A percentile compares a stretch with the other conserved stretches of the same genome.
phyloP scores from a whole-genome alignment of 495 filamentous ascomycete species.

The Neurospora sp. region DNA sequence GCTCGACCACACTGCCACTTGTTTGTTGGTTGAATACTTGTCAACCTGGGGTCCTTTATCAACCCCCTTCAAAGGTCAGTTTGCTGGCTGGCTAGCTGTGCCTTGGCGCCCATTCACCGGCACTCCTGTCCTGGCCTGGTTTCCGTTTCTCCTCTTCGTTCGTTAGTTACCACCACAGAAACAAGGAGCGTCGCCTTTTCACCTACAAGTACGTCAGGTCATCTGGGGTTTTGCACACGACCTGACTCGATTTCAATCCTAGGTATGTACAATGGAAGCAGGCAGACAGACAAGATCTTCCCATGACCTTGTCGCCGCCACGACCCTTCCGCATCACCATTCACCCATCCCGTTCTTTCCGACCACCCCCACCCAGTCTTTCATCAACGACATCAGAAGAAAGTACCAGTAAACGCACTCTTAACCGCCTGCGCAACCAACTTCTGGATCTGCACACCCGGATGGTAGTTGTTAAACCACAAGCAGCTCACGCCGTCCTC shows the following conservation, averaged over 20 bases:
- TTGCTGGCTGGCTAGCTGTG: background rate
- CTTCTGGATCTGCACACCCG: conserved; percentile 29
- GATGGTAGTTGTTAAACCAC: conserved; percentile 40
- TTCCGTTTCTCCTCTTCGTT: background rate
- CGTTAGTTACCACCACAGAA: too few relatives aligned
- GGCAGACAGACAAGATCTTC: background rate
- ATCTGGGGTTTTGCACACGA: too few relatives aligned
- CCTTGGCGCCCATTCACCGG: background rate
- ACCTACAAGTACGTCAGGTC: too few relatives aligned
- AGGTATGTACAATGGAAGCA: background rate
- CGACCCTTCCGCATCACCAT: background rate
- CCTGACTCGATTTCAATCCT: background rate
- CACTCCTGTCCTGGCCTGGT: background rate
- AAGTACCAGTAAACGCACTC: conserved; percentile 24
- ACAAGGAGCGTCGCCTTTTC: too few relatives aligned
- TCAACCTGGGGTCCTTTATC: background rate
- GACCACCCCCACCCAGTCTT: background rate
- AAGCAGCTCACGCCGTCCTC: conserved; percentile 32
- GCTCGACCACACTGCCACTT: background rate
- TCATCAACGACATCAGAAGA: conserved; percentile 8
- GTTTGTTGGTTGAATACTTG: background rate
- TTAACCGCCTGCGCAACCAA: conserved; percentile 33
- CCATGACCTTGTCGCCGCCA: background rate
- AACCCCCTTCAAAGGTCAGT: background rate
- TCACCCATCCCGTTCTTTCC: background rate